Base-by-base conservation (phyloP, 148 eudicot species). In the Tetragonia tetragonoides region DNA sequence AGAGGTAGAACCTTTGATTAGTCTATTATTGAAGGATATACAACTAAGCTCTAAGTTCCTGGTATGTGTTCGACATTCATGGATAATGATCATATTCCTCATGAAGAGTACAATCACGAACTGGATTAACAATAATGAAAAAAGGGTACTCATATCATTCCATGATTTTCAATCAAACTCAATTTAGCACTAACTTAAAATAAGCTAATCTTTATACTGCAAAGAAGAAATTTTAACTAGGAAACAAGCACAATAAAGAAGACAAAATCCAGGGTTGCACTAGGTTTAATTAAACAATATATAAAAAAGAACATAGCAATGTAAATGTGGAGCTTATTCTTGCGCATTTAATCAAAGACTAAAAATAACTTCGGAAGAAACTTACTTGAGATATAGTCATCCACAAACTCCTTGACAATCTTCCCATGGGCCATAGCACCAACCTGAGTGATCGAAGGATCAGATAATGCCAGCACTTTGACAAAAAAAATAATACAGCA, bases 351-450 rank as follows among this genome's bases (percentile, higher is more conserved):
- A 67, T 47, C 14, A 64, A 10, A 16, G 8, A 60, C 53, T 53
- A 54, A n/a, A 44, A 44, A 4, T 11, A 63, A 53, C 10, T 72
- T 61, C 1, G 6, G 10, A 49, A 39, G 20, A 5, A 64, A 69
- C 85, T 86, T 88, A 95, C 97, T 88, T 71, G 97, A 86, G 77
- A 95, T 61, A 73, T 86, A 91, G 80, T 95, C 97, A 67, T 95
- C 97, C 7, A 86, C 93, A 72, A 81, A 90, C 2, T 88, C 90
- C 72, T 85, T 75, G 21, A 87, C 88, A 70, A 95, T 89, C 85
- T 89, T 95, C 82, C 97, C 99, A 86, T 95, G 97, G 78, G 99
- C 91, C 97, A 95, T 95, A 69, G 99, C 97, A 86, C 99, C 99
- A 79, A 95, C 94, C 99, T 95, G 83, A 62, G 83, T 21, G 71